Percentiles rank a stretch among this genome's conserved stretches.
phyloP scores from a whole-genome alignment of 441 rosid genomes.

The Adansonia madagascariensis region DNA sequence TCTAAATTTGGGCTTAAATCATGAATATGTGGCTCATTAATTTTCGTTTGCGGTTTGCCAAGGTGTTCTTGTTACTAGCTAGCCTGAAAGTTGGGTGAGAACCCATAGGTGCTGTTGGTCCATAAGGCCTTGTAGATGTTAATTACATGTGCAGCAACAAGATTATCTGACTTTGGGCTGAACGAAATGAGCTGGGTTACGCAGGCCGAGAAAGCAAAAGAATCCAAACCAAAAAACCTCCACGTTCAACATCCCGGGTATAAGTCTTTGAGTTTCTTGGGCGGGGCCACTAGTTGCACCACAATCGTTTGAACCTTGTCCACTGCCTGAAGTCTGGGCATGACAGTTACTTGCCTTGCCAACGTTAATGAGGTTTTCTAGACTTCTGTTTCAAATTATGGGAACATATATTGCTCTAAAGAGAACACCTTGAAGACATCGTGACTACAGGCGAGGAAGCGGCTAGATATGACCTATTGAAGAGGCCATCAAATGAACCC shows the following conservation, averaged over 20 bases:
- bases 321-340: conserved; percentile 62
- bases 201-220: conserved; percentile 73
- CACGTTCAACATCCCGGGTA: conserved; percentile 55
- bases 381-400: too few relatives aligned
- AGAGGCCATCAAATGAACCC: too few relatives aligned
- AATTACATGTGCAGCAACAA: background rate
- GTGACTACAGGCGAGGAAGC: too few relatives aligned
- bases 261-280: conserved; percentile 48
- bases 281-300: conserved; percentile 61
- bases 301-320: conserved; percentile 49
- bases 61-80: too few relatives aligned
- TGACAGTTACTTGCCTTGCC: conserved; percentile 48
- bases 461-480: too few relatives aligned
- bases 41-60: too few relatives aligned
- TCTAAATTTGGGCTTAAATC: too few relatives aligned
- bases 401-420: too few relatives aligned
- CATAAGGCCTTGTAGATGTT: background rate
- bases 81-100: background rate
- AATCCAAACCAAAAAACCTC: conserved; percentile 46
- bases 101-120: background rate
- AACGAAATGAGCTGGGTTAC: conserved; percentile 54
- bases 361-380: too few relatives aligned
- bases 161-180: conserved; percentile 52
- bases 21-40: too few relatives aligned
- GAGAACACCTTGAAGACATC: too few relatives aligned